Evolutionary conservation across 208 protist genomes (phyloP).

Genomic region (Trypanosoma rangeli): DNA sequence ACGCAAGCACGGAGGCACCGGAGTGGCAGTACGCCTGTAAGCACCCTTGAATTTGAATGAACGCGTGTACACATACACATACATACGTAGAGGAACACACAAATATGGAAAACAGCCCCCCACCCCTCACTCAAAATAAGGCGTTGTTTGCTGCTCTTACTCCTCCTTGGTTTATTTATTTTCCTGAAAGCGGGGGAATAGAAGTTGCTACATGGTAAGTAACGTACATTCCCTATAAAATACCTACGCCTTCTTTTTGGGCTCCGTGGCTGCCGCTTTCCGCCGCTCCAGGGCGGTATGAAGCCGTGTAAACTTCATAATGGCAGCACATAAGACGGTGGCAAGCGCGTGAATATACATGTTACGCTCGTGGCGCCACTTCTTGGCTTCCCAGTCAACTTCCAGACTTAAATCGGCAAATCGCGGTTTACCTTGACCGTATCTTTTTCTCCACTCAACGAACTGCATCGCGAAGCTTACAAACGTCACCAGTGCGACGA

Average conservation of each 20-base stretch:
- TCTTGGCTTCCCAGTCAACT: slow-evolving; percentile 64
- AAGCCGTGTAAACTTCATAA: slow-evolving; percentile 45
- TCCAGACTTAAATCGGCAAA: slow-evolving; percentile 59
- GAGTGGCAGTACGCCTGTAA: neutral
- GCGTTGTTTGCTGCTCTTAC: neutral
- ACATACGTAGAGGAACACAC: neutral
- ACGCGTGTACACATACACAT: neutral
- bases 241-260: slow-evolving; percentile 11
- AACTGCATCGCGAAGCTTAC: slow-evolving; percentile 45
- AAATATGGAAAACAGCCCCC: neutral
- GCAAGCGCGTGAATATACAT: slow-evolving; percentile 70
- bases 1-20: too few relatives aligned
- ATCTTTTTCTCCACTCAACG: slow-evolving; percentile 51
- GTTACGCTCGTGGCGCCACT: slow-evolving; percentile 58
- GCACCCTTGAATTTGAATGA: neutral
- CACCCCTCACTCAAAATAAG: neutral
- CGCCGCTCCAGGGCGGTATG: slow-evolving; percentile 10
- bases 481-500: slow-evolving; percentile 38
- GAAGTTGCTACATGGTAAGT: neutral
- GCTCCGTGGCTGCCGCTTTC: neutral
- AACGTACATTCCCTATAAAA: neutral
- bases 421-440: slow-evolving; percentile 28
- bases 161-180: neutral
- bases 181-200: neutral
- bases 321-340: slow-evolving; percentile 46